Percentiles rank a stretch among this genome's conserved stretches.
Evolutionary conservation across 352 stramenopile genomes (phyloP).

Genomic region (Phytophthora cactorum): DNA sequence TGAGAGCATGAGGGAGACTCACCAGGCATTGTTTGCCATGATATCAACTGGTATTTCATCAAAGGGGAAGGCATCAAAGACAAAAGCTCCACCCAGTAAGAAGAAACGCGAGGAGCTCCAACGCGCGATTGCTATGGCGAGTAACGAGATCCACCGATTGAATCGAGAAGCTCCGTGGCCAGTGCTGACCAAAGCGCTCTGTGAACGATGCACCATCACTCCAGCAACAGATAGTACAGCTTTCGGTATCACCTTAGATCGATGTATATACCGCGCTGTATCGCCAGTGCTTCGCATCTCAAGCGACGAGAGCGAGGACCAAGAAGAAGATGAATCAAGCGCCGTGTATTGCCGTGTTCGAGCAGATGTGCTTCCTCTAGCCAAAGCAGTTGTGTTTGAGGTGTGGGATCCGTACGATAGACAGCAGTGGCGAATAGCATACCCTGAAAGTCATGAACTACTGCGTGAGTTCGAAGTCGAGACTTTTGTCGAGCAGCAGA

Average conservation of each 20-base stretch:
- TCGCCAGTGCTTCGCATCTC: conserved; percentile 47
- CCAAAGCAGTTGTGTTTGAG: conserved; percentile 40
- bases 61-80: conserved; percentile 34
- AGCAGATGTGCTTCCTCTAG: conserved; percentile 31
- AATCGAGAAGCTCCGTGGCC: conserved; percentile 42
- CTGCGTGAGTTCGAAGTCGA: conserved; percentile 64
- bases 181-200: conserved; percentile 40
- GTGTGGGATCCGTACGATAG: conserved; percentile 42
- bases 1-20: conserved; percentile 14
- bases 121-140: conserved; percentile 15
- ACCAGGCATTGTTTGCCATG: conserved; percentile 15
- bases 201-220: conserved; percentile 37
- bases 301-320: conserved; percentile 27
- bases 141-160: conserved; percentile 31
- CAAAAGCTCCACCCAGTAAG: conserved; percentile 16
- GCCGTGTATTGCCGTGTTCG: conserved; percentile 53
- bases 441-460: conserved; percentile 60
- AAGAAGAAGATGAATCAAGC: conserved; percentile 20
- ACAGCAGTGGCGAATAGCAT: conserved; percentile 40
- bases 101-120: conserved; percentile 38
- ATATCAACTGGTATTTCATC: conserved; percentile 2
- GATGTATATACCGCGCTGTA: conserved; percentile 49
- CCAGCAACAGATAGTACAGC: not conserved
- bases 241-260: conserved; percentile 39
- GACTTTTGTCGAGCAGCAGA: conserved; percentile 58